Conservation (phyloP, 352 stramenopile species). For the Blastocystis sp. region DNA sequence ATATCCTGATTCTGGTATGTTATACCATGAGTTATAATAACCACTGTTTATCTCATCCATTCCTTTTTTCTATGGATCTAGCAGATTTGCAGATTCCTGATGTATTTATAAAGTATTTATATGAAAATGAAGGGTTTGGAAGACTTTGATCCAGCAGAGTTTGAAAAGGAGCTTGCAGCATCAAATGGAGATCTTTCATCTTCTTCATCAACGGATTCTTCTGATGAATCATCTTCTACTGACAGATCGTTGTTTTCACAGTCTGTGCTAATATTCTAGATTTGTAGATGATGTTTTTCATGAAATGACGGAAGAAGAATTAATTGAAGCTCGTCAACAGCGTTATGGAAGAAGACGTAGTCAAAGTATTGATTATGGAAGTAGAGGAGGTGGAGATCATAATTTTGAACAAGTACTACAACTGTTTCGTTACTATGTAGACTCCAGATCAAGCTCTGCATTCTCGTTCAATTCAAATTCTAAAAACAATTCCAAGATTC, state of each 20-base stretch:
- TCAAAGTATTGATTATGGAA: constrained; percentile 34
- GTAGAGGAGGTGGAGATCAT: background rate
- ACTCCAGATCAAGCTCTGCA: constrained; percentile 14
- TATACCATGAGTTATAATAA: no score
- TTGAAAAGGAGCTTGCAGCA: constrained; percentile 19
- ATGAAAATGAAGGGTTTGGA: background rate
- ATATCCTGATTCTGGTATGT: constrained; percentile 1
- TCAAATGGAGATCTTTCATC: background rate
- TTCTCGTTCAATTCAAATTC: background rate
- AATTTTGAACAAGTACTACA: background rate
- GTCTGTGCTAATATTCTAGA: background rate
- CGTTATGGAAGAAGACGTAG: constrained; percentile 1
- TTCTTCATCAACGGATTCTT: background rate
- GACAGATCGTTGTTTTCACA: background rate
- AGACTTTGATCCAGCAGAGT: background rate
- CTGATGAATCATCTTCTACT: background rate
- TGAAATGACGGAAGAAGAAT: constrained; percentile 1
- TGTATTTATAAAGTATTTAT: background rate
- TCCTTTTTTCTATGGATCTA: background rate
- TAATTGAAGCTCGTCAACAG: background rate
- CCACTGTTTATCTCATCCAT: background rate
- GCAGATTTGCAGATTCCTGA: background rate
- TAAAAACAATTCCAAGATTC: constrained; percentile 14
- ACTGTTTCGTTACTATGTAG: background rate
- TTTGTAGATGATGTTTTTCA: background rate